Conservation (phyloP, 306 rosid species). For the Quercus glauca region DNA sequence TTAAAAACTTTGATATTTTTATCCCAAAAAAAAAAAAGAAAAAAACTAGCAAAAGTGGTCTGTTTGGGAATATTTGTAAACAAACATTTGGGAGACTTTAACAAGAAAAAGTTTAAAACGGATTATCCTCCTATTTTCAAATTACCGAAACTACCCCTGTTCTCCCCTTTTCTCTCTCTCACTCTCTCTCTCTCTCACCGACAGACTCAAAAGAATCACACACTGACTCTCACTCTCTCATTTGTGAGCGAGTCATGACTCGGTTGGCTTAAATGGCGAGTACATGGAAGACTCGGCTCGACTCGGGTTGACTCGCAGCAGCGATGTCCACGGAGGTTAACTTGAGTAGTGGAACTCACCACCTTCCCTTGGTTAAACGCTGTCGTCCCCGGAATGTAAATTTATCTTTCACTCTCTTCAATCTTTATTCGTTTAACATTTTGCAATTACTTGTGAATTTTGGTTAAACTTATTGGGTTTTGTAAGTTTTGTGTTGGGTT, state of each 20-base stretch:
- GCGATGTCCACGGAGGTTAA: conserved; percentile 71
- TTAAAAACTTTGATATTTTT: too few relatives aligned
- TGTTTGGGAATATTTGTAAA: too few relatives aligned
- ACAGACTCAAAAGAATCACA: background rate
- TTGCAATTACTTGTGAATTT: too few relatives aligned
- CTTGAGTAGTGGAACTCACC: conserved; percentile 52
- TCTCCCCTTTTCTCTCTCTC: too few relatives aligned
- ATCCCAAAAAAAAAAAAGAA: too few relatives aligned
- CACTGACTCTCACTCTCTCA: background rate
- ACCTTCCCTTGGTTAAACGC: conserved; percentile 82
- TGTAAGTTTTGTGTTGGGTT: too few relatives aligned
- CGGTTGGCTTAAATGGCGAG: conserved; percentile 19
- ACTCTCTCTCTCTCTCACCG: background rate
- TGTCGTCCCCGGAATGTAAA: conserved; percentile 84
- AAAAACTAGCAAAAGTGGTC: too few relatives aligned
- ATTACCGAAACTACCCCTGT: too few relatives aligned
- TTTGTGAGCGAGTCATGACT: background rate
- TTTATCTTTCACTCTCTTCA: background rate
- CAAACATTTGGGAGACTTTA: too few relatives aligned
- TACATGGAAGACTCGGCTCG: conserved; percentile 47
- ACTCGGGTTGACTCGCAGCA: conserved; percentile 82
- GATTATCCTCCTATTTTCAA: background rate
- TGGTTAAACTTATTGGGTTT: too few relatives aligned
- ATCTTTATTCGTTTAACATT: background rate
- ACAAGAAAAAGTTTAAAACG: too few relatives aligned